Percentiles rank a stretch among this genome's conserved stretches.
These are phyloP conservation scores for Gaultheria prostrata DNA, from an alignment of 148 eudicot species.

Conservation along the genomic window DNA sequence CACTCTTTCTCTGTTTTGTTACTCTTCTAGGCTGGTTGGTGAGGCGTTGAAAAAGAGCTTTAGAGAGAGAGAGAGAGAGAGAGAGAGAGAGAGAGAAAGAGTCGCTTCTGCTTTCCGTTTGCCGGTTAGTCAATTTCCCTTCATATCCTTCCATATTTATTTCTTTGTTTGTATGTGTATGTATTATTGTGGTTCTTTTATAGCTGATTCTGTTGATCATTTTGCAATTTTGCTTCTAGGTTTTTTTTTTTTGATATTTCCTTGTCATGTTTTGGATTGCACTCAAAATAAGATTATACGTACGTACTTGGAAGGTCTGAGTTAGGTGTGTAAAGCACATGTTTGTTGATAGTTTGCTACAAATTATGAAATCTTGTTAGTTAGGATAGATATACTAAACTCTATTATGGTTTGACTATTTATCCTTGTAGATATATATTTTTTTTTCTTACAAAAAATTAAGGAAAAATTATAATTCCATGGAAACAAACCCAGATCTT, in stretches of 20 bases:
- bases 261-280: not conserved
- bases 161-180: not conserved
- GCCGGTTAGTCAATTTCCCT: constrained; percentile 5
- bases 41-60: constrained; percentile 18
- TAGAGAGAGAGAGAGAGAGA: constrained; percentile 17
- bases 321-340: not conserved
- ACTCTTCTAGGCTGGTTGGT: constrained; percentile 16
- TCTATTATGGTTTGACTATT: not conserved
- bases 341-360: not conserved
- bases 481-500: not conserved
- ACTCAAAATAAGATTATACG: not conserved
- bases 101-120: not conserved
- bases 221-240: constrained; percentile 7
- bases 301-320: not conserved
- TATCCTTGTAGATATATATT: not conserved
- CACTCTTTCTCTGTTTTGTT: not conserved
- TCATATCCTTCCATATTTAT: not conserved
- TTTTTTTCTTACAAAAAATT: too few species aligned
- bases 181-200: not conserved
- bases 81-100: constrained; percentile 10
- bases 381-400: not conserved
- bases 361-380: not conserved
- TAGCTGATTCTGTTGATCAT: not conserved
- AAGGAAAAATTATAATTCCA: not conserved
- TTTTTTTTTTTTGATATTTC: not conserved